Base-by-base conservation (phyloP, 1,284 basidiomycete species). In the Singerocomus inundabilis region DNA sequence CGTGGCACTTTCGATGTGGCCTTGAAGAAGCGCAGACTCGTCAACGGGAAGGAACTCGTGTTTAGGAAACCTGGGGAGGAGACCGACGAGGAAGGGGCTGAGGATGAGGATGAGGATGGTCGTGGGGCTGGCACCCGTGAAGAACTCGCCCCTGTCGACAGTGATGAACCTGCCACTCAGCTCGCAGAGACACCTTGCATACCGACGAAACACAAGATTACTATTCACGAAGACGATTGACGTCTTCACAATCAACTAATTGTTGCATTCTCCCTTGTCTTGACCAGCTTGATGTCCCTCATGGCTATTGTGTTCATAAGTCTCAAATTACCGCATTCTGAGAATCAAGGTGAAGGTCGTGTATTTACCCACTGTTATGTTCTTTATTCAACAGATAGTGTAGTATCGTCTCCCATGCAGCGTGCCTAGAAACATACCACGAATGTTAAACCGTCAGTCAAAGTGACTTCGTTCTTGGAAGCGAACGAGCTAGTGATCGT, bases 1-100 rank as follows among this genome's bases (percentile, higher is more conserved):
- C 44, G 58, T 21, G 52, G 56, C 31, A 60, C 53, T 26, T 54
- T 60, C 21, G 65, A 67, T 24, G 62, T 54, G 30, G 72, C 75
- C 5, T 44, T 78, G 50, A 80, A 80, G 68, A 79, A 80, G 61
- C 64, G 75, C 30, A 65, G 77, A 49, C 59, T 82, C 18, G 74
- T 85, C 1, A 82, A 76, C 55, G 83, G 84, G 48, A 77, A 77
- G 57, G 80, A 79, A 57, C 62, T 85, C 28, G 70, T 81, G 12
- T 85, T 85, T 62, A 74, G 70, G 54, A 71, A 68, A 51, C 80
- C 77, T 10, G 80, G 75, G 8, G 81, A 80, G 48, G 79, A 76
- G 29, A 75, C 70, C 41, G 73, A 74, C 48, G 75, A 71, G 12
- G 74, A 75, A 1, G 71, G 69, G 1, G 69, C 70, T 6, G 63